A percentile compares a stretch with the other conserved stretches of the same genome.
phyloP scores from a whole-genome alignment of 441 rosid species.

The Pelargonium citronellum region DNA sequence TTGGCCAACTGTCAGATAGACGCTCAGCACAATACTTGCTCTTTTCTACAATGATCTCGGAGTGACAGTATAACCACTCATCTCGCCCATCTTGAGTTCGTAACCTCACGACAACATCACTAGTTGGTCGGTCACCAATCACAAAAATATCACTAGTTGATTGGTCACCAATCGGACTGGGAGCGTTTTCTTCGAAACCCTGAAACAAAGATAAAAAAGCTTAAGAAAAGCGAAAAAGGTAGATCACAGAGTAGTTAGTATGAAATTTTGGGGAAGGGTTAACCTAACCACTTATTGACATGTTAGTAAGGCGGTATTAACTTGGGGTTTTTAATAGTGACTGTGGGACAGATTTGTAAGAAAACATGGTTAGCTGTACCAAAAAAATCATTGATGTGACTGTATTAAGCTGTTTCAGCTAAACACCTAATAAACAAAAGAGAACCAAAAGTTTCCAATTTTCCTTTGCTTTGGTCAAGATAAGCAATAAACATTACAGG shows the following conservation, averaged over 20 bases:
- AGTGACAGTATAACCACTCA: constrained; percentile 85
- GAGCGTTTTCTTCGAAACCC: constrained; percentile 40
- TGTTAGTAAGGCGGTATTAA: not conserved
- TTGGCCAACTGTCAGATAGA: constrained; percentile 89
- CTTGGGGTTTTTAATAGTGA: too few species aligned
- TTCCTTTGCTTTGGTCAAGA: not conserved
- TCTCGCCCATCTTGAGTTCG: constrained; percentile 76
- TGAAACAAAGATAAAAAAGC: constrained; percentile 18
- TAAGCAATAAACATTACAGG: not conserved
- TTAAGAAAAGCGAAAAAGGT: not conserved
- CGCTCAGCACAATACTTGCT: constrained; percentile 82
- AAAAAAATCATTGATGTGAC: not conserved
- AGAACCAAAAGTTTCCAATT: not conserved
- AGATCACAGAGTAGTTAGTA: not conserved
- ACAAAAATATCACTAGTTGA: constrained; percentile 82
- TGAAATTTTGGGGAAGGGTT: not conserved
- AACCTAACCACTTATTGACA: not conserved
- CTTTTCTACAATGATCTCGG: constrained; percentile 52
- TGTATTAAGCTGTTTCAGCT: not conserved
- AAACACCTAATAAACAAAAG: not conserved
- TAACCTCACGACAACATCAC: constrained; percentile 82
- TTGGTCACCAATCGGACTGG: constrained; percentile 36
- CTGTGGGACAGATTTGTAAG: not conserved
- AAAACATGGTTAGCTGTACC: not conserved
- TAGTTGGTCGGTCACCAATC: constrained; percentile 43